A percentile compares a stretch with the other conserved stretches of the same genome.
phyloP scores from a whole-genome alignment of 169 alveolate species.

The Eimeria zaria region DNA sequence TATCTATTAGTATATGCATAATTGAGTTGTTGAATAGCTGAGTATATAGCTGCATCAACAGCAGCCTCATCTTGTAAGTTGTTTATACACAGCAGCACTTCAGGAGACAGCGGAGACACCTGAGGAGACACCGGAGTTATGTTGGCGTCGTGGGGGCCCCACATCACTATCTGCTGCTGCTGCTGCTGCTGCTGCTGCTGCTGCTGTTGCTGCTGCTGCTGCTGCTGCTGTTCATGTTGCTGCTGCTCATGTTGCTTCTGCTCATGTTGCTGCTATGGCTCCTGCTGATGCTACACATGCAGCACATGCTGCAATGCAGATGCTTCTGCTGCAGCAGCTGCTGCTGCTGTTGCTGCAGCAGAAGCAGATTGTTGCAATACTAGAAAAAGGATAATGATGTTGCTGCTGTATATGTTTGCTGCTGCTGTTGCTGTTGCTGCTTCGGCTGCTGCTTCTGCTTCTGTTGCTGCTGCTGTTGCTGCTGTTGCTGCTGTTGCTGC shows the following conservation, averaged over 20 bases:
- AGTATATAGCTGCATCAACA: neutral
- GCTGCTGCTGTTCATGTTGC: neutral
- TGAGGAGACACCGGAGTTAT: slow-evolving; percentile 11
- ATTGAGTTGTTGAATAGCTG: neutral
- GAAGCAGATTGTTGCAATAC: too few species aligned
- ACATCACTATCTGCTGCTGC: slow-evolving; percentile 42
- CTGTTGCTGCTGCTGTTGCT: too few species aligned
- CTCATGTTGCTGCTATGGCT: neutral
- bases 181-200: neutral
- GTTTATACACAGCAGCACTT: neutral
- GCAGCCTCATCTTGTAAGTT: neutral
- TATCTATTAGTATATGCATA: neutral
- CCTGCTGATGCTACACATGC: too few species aligned
- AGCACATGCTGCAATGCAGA: too few species aligned
- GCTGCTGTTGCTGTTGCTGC: too few species aligned
- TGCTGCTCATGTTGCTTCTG: neutral
- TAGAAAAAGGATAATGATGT: too few species aligned
- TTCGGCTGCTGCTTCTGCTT: slow-evolving; percentile 16
- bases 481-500: too few species aligned
- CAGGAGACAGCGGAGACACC: neutral
- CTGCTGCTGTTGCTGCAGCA: too few species aligned
- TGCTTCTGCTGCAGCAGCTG: too few species aligned
- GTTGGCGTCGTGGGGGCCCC: slow-evolving; percentile 39
- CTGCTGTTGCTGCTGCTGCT: too few species aligned
- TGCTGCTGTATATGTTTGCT: too few species aligned